These are phyloP conservation scores for Oryza meridionalis DNA, from an alignment of 176 grass and related monocot species.

Conservation along the genomic window DNA sequence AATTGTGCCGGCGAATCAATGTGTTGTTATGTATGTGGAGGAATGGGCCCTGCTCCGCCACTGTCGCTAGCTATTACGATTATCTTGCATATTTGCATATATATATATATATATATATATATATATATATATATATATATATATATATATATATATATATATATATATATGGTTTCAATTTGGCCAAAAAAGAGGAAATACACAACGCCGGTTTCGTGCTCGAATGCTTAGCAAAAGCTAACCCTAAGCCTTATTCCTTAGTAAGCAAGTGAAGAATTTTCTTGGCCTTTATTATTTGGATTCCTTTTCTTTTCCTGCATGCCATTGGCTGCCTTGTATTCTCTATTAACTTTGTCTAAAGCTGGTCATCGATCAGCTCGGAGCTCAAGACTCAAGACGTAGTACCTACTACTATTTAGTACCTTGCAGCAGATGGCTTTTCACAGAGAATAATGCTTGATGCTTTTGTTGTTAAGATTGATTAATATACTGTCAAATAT, in stretches of 20 bases:
- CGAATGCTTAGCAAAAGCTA: conserved; percentile 37
- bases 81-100: not conserved
- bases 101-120: not conserved
- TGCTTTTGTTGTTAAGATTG: conserved; percentile 30
- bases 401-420: not conserved
- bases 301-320: conserved; percentile 33
- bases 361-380: conserved; percentile 56
- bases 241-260: conserved; percentile 44
- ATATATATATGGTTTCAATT: not conserved
- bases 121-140: not conserved
- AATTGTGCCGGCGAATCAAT: too few species aligned
- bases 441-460: conserved; percentile 42
- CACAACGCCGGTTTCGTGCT: conserved; percentile 33
- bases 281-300: not conserved
- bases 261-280: conserved; percentile 55
- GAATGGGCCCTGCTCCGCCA: too few species aligned
- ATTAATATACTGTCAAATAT: not conserved
- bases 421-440: conserved; percentile 33
- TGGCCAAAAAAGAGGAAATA: conserved; percentile 43
- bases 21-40: too few species aligned
- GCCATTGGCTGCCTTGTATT: conserved; percentile 1
- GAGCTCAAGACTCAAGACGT: conserved; percentile 50
- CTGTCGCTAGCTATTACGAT: too few species aligned
- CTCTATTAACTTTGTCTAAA: conserved; percentile 52
- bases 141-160: not conserved